These are phyloP conservation scores for Achlya hypogyna DNA, from an alignment of 352 stramenopile genomes.

Conservation along the genomic window DNA sequence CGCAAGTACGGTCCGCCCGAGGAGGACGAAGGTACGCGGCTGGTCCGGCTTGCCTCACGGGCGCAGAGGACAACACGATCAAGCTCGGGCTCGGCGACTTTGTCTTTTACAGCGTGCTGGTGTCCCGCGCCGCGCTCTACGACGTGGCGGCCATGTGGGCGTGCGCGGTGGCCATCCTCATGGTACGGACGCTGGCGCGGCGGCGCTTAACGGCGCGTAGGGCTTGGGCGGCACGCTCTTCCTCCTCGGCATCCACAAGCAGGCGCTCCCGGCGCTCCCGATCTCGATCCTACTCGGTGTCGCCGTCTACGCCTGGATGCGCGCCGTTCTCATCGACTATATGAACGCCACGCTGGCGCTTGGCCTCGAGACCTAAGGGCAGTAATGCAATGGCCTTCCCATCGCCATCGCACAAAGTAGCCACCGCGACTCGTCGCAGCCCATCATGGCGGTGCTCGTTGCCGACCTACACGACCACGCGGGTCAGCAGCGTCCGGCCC, in stretches of 20 bases:
- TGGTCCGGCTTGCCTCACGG: background rate
- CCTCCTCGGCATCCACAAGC: slow-evolving; percentile 92
- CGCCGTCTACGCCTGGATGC: slow-evolving; percentile 75
- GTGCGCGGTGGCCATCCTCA: slow-evolving; percentile 90
- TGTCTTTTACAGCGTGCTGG: slow-evolving; percentile 98
- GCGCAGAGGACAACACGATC: slow-evolving; percentile 74
- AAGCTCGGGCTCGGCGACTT: slow-evolving; percentile 97
- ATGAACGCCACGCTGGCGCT: slow-evolving; percentile 31
- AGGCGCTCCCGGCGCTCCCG: slow-evolving; percentile 93
- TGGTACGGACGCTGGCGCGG: slow-evolving; percentile 34
- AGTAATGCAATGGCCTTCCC: background rate
- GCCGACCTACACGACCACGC: too few relatives aligned
- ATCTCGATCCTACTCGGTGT: slow-evolving; percentile 87
- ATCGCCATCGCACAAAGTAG: background rate
- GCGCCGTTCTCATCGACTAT: slow-evolving; percentile 60
- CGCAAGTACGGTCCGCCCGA: slow-evolving; percentile 61
- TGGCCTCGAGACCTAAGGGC: slow-evolving; percentile 22
- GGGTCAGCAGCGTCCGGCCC: too few relatives aligned
- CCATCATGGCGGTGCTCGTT: too few relatives aligned
- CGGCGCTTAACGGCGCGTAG: slow-evolving; percentile 26
- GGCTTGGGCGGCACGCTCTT: slow-evolving; percentile 92
- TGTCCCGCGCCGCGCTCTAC: slow-evolving; percentile 93
- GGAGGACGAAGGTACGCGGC: slow-evolving; percentile 19
- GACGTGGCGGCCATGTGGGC: slow-evolving; percentile 93
- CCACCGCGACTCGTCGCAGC: background rate